Base-by-base conservation (phyloP, 768 basidiomycete genomes). In the Russula virescens region DNA sequence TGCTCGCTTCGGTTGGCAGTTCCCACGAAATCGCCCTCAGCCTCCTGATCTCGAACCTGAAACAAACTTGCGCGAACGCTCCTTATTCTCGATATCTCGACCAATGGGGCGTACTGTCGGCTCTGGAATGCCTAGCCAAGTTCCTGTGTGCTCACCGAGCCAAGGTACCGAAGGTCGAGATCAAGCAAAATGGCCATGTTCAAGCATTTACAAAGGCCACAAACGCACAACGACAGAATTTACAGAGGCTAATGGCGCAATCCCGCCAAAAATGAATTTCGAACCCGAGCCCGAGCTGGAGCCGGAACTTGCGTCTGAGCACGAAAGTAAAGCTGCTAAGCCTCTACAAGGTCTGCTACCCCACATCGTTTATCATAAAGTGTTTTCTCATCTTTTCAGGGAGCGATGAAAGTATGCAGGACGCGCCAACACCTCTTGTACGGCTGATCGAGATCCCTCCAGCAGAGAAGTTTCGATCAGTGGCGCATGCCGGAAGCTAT, bases 21-120 rank as follows among this genome's bases (percentile, higher is more conserved):
- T n/a, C n/a, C n/a, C n/a, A n/a, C n/a, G n/a, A n/a, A n/a, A n/a
- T n/a, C 58, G 69, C 47, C 56, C 66, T 1, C 66, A 61, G 43
- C 73, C 81, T 21, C 75, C 79, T 40, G 75, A 79, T 1, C 69
- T 80, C 16, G 76, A 80, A 57, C 59, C 75, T 2, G 76, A 78
- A 40, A 61, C 66, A 23, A 72, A 72, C 7, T 71, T 70, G 2
- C 67, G 68, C 1, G 68, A 67, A 61, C 68, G 66, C 14, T 69
- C 69, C 26, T 21, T 63, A 19, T 42, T 35, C 63, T 62, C 63
- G 60, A 71, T 52, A 67, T 55, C n/a, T n/a, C n/a, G n/a, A n/a
- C n/a, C n/a, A n/a, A n/a, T n/a, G n/a, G n/a, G n/a, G n/a, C n/a
- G n/a, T n/a, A n/a, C n/a, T n/a, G n/a, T n/a, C n/a, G n/a, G n/a